Evolutionary conservation across 139 green algal genomes (phyloP).

Genomic region (Chlamydomonas incerta): DNA sequence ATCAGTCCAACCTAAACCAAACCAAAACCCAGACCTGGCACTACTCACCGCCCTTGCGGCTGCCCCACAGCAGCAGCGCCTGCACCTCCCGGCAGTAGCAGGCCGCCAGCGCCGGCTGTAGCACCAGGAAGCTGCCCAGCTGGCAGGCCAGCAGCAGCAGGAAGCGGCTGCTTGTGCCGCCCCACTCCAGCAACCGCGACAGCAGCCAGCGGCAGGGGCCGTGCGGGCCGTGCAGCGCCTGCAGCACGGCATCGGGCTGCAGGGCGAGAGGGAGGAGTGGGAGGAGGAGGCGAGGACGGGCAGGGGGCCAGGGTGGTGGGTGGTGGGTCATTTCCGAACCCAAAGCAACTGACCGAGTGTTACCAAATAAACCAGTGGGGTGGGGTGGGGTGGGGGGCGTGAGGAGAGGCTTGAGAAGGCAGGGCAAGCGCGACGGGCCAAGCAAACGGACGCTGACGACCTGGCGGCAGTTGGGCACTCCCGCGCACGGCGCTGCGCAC

Average conservation of each 20-base stretch:
- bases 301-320: too few relatives aligned
- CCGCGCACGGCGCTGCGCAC: too few relatives aligned
- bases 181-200: conserved; percentile 52
- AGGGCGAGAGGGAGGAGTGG: not conserved
- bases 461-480: too few relatives aligned
- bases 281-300: not conserved
- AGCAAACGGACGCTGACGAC: too few relatives aligned
- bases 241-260: not conserved
- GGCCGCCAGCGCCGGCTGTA: conserved; percentile 41
- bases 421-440: too few relatives aligned
- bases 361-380: too few relatives aligned
- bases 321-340: too few relatives aligned
- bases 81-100: conserved; percentile 57
- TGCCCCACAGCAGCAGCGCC: conserved; percentile 67
- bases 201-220: conserved; percentile 60
- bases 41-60: conserved; percentile 23
- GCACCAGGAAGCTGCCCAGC: conserved; percentile 53
- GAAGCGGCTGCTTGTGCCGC: conserved; percentile 36
- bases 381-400: too few relatives aligned
- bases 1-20: too few relatives aligned
- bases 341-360: too few relatives aligned
- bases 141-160: conserved; percentile 54
- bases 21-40: not conserved
- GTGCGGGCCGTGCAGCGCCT: conserved; percentile 40
- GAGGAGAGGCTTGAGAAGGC: too few relatives aligned